Evolutionary conservation across 495 filamentous ascomycete genomes (phyloP).

Genomic region (Xylaria telfairii): DNA sequence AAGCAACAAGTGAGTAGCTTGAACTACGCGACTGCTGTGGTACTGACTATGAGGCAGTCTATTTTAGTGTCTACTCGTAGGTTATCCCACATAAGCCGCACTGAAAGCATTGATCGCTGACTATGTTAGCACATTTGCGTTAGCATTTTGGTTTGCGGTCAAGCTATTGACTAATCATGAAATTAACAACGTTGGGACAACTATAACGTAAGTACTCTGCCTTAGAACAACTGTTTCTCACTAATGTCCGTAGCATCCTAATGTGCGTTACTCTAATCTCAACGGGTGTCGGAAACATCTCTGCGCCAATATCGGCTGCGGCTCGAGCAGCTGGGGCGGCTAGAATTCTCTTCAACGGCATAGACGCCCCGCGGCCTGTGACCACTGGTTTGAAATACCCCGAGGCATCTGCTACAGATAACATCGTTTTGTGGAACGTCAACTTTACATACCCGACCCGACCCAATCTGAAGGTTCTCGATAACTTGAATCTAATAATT

Average conservation of each 20-base stretch:
- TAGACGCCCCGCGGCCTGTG: constrained; percentile 58
- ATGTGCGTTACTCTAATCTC: constrained; percentile 64
- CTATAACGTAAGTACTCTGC: constrained; percentile 55
- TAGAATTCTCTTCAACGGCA: constrained; percentile 61
- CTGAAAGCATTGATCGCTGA: background rate
- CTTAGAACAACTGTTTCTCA: background rate
- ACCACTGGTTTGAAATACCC: constrained; percentile 54
- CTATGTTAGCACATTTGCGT: constrained; percentile 48
- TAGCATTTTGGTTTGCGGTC: constrained; percentile 55
- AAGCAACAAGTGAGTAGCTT: constrained; percentile 45
- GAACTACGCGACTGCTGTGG: background rate
- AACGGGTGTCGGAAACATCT: constrained; percentile 56
- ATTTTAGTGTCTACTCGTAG: constrained; percentile 52
- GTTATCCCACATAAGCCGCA: constrained; percentile 26
- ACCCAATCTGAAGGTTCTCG: constrained; percentile 61
- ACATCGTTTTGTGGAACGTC: constrained; percentile 65
- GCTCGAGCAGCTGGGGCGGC: constrained; percentile 61
- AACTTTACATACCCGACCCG: constrained; percentile 71
- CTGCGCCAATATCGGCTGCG: constrained; percentile 56
- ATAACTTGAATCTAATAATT: constrained; percentile 59
- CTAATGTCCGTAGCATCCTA: constrained; percentile 51
- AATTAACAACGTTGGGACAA: constrained; percentile 49
- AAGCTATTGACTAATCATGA: constrained; percentile 37
- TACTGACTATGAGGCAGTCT: constrained; percentile 41
- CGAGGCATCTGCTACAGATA: constrained; percentile 52